These are phyloP conservation scores for Melanopsichium pennsylvanicum DNA, from an alignment of 1,284 basidiomycete species.

Conservation along the genomic window DNA sequence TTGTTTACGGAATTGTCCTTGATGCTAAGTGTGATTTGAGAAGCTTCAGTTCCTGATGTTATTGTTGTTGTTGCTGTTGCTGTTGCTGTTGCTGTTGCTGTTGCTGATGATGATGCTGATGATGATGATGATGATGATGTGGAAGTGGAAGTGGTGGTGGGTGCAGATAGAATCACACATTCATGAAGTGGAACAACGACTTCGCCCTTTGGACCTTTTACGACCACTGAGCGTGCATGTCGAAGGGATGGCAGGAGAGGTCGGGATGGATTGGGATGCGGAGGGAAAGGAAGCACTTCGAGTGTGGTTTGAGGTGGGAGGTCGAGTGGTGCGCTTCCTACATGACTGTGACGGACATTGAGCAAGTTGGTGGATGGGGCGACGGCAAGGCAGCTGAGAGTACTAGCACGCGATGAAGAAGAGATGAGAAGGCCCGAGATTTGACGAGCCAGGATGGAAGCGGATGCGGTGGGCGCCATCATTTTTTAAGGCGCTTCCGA, in stretches of 20 bases:
- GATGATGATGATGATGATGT: too few relatives aligned
- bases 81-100: too few relatives aligned
- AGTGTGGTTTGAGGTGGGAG: slow-evolving; percentile 47
- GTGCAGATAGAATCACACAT: slow-evolving; percentile 41
- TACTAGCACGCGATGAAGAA: slow-evolving; percentile 72
- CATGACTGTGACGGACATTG: slow-evolving; percentile 50
- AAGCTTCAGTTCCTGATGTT: too few relatives aligned
- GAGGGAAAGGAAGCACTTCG: slow-evolving; percentile 53
- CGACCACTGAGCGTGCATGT: slow-evolving; percentile 52
- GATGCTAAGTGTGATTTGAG: slow-evolving; percentile 70
- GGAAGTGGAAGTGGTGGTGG: neutral
- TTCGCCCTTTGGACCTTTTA: slow-evolving; percentile 57
- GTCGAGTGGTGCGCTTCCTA: slow-evolving; percentile 54
- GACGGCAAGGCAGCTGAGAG: too few relatives aligned
- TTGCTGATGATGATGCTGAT: too few relatives aligned
- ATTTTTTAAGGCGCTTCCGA: slow-evolving; percentile 1
- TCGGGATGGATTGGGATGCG: slow-evolving; percentile 57
- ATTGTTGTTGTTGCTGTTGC: too few relatives aligned
- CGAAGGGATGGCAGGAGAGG: slow-evolving; percentile 48
- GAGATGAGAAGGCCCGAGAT: slow-evolving; percentile 24
- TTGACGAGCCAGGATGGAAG: slow-evolving; percentile 19
- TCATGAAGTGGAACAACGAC: slow-evolving; percentile 56
- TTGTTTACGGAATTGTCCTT: slow-evolving; percentile 76
- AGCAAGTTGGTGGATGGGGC: neutral
- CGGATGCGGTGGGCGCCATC: slow-evolving; percentile 17